Percentiles rank a stretch among this genome's conserved stretches.
These are phyloP conservation scores for Alternaria conjuncta DNA, from an alignment of 2,329 filamentous ascomycete genomes.

Conservation along the genomic window DNA sequence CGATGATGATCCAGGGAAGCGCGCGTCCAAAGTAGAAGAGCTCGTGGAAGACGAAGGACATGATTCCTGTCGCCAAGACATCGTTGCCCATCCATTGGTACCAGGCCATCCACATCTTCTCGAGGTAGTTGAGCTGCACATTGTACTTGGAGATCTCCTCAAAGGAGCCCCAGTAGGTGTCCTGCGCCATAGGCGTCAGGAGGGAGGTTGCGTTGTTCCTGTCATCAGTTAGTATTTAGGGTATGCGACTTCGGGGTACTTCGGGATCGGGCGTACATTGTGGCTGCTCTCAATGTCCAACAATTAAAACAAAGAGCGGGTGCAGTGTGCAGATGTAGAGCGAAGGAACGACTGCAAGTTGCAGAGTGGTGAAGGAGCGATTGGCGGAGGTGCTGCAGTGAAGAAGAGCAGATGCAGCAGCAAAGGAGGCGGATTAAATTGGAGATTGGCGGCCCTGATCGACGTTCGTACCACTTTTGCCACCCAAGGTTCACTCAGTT, in stretches of 20 bases:
- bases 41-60: constrained; percentile 97
- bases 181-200: constrained; percentile 51
- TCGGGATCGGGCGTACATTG: constrained; percentile 31
- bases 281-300: constrained; percentile 23
- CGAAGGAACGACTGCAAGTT: constrained; percentile 23
- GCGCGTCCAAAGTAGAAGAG: constrained; percentile 90
- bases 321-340: not conserved
- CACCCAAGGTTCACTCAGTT: constrained; percentile 28
- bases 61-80: constrained; percentile 91
- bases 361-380: constrained; percentile 12
- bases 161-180: constrained; percentile 71
- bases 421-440: constrained; percentile 41
- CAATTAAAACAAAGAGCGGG: constrained; percentile 9
- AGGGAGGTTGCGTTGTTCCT: constrained; percentile 49
- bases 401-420: constrained; percentile 20
- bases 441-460: constrained; percentile 34
- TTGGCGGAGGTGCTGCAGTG: constrained; percentile 24
- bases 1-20: constrained; percentile 91
- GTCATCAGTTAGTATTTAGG: constrained; percentile 24
- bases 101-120: constrained; percentile 94
- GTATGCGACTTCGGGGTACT: constrained; percentile 10
- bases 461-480: constrained; percentile 36
- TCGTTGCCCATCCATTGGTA: constrained; percentile 99
- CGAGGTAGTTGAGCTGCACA: constrained; percentile 82
- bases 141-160: constrained; percentile 73